Percentiles rank a stretch among this genome's conserved stretches.
phyloP scores from a whole-genome alignment of 2,329 filamentous ascomycete genomes.

The Colletotrichum destructivum region DNA sequence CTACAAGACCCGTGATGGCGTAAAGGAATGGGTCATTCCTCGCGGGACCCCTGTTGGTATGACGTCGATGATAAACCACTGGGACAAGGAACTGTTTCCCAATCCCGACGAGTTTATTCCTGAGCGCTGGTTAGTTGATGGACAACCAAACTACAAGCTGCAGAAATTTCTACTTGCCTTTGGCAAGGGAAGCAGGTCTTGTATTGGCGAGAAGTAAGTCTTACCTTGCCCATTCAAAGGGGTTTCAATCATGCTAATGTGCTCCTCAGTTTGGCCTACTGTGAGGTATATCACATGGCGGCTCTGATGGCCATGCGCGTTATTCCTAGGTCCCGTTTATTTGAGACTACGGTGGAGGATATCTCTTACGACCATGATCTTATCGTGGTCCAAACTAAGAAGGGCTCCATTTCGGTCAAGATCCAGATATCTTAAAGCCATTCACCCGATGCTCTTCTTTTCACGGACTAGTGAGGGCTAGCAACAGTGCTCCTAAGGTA shows the following conservation, averaged over 20 bases:
- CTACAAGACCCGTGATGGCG: slow-evolving; percentile 44
- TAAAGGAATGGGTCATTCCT: slow-evolving; percentile 43
- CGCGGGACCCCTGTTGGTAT: slow-evolving; percentile 44
- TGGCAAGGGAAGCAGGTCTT: slow-evolving; percentile 43
- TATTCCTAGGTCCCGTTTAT: slow-evolving; percentile 47
- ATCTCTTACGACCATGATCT: slow-evolving; percentile 50
- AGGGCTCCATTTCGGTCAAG: slow-evolving; percentile 38
- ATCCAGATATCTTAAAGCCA: slow-evolving; percentile 22
- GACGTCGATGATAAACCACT: slow-evolving; percentile 44
- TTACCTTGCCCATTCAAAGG: background rate
- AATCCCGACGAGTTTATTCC: slow-evolving; percentile 44
- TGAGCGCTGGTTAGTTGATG: slow-evolving; percentile 46
- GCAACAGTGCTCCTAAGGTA: slow-evolving; percentile 43
- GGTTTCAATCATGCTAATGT: slow-evolving; percentile 8
- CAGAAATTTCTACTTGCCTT: slow-evolving; percentile 44
- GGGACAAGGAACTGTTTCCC: slow-evolving; percentile 43
- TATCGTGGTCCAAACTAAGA: slow-evolving; percentile 45
- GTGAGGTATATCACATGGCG: slow-evolving; percentile 49
- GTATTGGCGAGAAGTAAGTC: slow-evolving; percentile 45
- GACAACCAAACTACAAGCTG: slow-evolving; percentile 36
- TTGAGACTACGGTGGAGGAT: slow-evolving; percentile 49
- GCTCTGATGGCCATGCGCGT: slow-evolving; percentile 49
- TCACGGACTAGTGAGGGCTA: slow-evolving; percentile 45
- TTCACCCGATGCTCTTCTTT: background rate
- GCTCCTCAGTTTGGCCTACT: slow-evolving; percentile 47